Base-by-base conservation (phyloP, 441 rosid genomes). In the Cnidoscolus chayamansa region DNA sequence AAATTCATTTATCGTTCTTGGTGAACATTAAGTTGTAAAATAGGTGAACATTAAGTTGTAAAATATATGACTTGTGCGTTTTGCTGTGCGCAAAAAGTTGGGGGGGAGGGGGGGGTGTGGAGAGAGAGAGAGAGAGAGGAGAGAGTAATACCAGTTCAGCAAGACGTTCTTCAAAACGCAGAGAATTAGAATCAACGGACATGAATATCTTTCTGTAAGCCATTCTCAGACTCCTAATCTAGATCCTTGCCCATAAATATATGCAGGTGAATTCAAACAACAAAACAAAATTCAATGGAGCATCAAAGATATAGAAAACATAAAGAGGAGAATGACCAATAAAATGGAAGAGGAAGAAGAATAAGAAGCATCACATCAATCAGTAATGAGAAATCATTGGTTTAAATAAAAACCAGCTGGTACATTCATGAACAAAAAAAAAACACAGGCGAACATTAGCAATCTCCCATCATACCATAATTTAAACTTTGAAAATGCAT, bases 201-300 rank as follows among this genome's bases (percentile, higher is more conserved):
- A 93, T 85, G 87, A 93, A 95, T 84, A 93, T 85, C 86, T 86
- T 92, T 77, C 89, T 78, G 70, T 95, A 95, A 65, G 96, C 93
- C 48, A 73, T 74, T 81, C 89, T 93, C 74, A 93, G 79, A 80
- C 93, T 84, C 85, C 78, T 84, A 73, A 91, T 84, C 37, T 35
- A 35, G 37, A 84, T 81, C 73, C 74, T 81, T 51, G 65, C 68
- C 71, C 77, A 76, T 62, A 75, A 70, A 76, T 10, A 64, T 45
- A 32, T 7, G 59, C 49, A 56, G 31, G 72, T 63, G 17, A 59
- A 35, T 65, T 73, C 25, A 75, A 72, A 63, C 45, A 35, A 35
- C 2, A 35, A 35, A 35, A 25, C 25, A 25, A 25, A 25, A 25
- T 25, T 25, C 25, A 25, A 25, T 25, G 0, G 37, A 70, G 11